Base-by-base conservation (phyloP, 495 filamentous ascomycete species). In the Xylaria longipes region DNA sequence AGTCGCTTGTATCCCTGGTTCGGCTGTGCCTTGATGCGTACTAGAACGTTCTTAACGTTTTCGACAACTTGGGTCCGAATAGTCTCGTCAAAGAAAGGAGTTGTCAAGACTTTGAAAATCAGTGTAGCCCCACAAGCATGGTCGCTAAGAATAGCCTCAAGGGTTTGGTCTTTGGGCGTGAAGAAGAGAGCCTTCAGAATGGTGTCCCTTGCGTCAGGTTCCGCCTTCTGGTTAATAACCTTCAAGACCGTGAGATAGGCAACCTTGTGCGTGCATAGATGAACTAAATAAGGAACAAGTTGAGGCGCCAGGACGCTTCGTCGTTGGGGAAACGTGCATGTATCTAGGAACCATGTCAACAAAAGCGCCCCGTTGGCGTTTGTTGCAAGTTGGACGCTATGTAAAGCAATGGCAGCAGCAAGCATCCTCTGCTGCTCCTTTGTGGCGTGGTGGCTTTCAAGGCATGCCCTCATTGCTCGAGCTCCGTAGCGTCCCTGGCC, bases 221-320 rank as follows among this genome's bases (percentile, higher is more conserved):
- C 96, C 60, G 95, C 93, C 75, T 95, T 93, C 80, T 99, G 96
- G 81, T 99, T 99, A 81, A 99, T 97, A 43, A 98, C 94, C 85
- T 99, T 99, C 64, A 99, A 84, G 25, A 99, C 96, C 2, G 96
- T 99, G 70, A 98, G 86, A 74, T 98, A 99, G 0, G 96, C 96
- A 71, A 99, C 96, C 85, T 99, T 99, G 84, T 99, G 96, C 0
- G 96, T 98, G 85, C 96, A 98, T 8, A 99, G 89, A 78, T 97
- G 94, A 39, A 97, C 95, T n/a, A 99, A 85, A 74, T 98, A 94
- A 63, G 96, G 95, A 57, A 99, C 93, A 37, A 99, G 91, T 76
- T 94, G 88, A 41, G 96, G 96, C 37, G 96, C 94, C 33, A 99
- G 89, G 27, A 98, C 95, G 20, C 92, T 96, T 68, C 97, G 92